Evolutionary conservation across 768 basidiomycete species (phyloP), one percentile per base, ranked within the genome.

Genomic region (Tylopilus sp.): DNA sequence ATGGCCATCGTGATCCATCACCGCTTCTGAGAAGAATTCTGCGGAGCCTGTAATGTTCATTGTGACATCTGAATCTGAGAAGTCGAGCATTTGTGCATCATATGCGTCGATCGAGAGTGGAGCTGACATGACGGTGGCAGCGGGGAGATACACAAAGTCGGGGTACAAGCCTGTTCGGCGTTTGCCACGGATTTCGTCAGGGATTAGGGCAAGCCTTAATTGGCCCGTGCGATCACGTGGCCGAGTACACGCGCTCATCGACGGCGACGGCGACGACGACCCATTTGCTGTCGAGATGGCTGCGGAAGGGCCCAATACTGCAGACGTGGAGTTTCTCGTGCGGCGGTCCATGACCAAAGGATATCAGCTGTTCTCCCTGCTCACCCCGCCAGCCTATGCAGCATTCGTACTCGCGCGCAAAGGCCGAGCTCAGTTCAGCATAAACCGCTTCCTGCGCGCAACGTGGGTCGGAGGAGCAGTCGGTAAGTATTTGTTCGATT

Each of bases 381-480:
- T 89, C 37, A 74, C 77, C 1, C 86, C 87, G 13, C 83, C 86
- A 10, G 67, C 75, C 7, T 91, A 90, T 56, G 67, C 76, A 6
- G 76, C 74, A 1, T 78, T 82, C 55, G 66, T 80, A 12, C 57
- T 87, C 30, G 72, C 75, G 30, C 77, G 81, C 57, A 81, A 77
- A 53, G 83, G 86, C 9, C 74, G 79, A 29, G 68, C 72, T 14
- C 74, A 80, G 26, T 71, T 89, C 50, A 78, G 77, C 8, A 60
- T 84, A 36, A 90, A 87, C 61, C 78, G 78, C 25, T 60, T 84
- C 16, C 74, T 91, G 31, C 82, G 87, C 13, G 83, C 87, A 29
- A 86, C 86, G 16, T 90, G 87, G 89, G 61, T 84, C 6, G 84
- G 85, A 17, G 86, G 89, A 28, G 66, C 78, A 17, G 71, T 70